A percentile compares a stretch with the other conserved stretches of the same genome.
These are phyloP conservation scores for Trichophaea hybrida DNA, from an alignment of 2,329 filamentous ascomycete species.

Conservation along the genomic window DNA sequence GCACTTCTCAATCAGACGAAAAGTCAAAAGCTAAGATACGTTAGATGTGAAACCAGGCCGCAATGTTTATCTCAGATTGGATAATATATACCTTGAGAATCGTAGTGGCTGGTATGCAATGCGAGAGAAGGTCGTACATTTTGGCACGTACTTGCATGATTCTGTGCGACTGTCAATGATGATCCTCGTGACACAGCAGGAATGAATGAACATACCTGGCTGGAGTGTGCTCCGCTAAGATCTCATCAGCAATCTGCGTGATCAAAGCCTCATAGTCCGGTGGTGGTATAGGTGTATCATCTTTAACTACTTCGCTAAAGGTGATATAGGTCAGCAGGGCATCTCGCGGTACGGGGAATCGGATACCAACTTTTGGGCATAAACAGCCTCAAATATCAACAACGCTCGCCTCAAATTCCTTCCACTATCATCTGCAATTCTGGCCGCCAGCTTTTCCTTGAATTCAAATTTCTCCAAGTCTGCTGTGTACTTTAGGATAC, in stretches of 20 bases:
- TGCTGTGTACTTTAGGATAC: conserved; percentile 51
- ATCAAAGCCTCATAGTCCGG: conserved; percentile 96
- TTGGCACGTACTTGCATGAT: conserved; percentile 81
- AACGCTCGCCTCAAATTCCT: conserved; percentile 79
- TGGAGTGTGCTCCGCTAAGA: conserved; percentile 85
- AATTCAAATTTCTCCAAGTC: conserved; percentile 57
- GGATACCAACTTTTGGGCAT: conserved; percentile 78
- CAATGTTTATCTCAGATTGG: neutral
- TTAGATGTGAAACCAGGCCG: neutral
- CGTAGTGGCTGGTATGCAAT: conserved; percentile 90
- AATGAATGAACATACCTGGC: conserved; percentile 37
- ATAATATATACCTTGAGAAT: conserved; percentile 56
- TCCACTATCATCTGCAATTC: conserved; percentile 80
- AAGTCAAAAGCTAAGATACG: conserved; percentile 45
- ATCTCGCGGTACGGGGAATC: conserved; percentile 4
- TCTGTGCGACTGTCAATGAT: conserved; percentile 1
- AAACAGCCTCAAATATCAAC: conserved; percentile 92
- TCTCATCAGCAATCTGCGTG: conserved; percentile 76
- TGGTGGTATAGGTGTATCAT: conserved; percentile 77
- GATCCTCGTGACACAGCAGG: neutral
- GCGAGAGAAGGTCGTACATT: conserved; percentile 91
- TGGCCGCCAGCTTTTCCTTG: conserved; percentile 53
- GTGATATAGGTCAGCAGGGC: neutral
- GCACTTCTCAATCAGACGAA: conserved; percentile 74
- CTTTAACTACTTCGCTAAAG: conserved; percentile 70